These are phyloP conservation scores for Globisporangium orthogonon DNA, from an alignment of 352 stramenopile genomes.

Conservation along the genomic window DNA sequence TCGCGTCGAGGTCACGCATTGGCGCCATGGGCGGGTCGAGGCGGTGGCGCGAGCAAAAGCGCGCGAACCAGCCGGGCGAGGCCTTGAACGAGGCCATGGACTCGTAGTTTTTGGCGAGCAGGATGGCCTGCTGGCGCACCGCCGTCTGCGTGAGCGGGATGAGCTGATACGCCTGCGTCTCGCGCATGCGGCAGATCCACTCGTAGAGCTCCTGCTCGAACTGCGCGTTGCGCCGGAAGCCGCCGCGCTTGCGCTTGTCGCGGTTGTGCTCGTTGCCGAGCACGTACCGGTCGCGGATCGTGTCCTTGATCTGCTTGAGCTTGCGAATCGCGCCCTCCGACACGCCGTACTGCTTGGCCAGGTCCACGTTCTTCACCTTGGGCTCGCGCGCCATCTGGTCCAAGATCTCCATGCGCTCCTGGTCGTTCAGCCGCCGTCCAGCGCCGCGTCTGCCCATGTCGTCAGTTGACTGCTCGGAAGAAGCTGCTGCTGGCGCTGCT, in stretches of 20 bases:
- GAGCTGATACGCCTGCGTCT: conserved; percentile 76
- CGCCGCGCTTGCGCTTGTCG: conserved; percentile 82
- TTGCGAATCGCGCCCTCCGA: conserved; percentile 85
- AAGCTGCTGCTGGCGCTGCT: background rate
- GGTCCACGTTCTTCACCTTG: conserved; percentile 84
- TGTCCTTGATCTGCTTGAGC: conserved; percentile 86
- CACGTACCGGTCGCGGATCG: conserved; percentile 73
- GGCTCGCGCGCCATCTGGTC: conserved; percentile 69
- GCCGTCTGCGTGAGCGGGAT: conserved; percentile 80
- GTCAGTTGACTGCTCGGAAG: no score
- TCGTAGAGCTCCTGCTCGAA: conserved; percentile 85
- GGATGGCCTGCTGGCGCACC: conserved; percentile 78
- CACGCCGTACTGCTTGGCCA: conserved; percentile 82
- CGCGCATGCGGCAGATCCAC: conserved; percentile 82
- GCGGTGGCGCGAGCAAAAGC: conserved; percentile 82
- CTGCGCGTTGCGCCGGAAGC: conserved; percentile 74
- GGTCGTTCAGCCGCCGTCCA: conserved; percentile 78
- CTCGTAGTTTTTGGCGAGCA: conserved; percentile 82
- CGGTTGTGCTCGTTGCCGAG: conserved; percentile 83
- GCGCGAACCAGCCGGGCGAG: conserved; percentile 81
- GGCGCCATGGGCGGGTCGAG: conserved; percentile 52
- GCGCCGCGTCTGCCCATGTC: conserved; percentile 67
- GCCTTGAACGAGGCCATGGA: conserved; percentile 83
- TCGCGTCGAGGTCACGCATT: conserved; percentile 6
- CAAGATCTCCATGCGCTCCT: conserved; percentile 88